Evolutionary conservation across 768 basidiomycete species (phyloP).

Genomic region (Amanita polypyramis): DNA sequence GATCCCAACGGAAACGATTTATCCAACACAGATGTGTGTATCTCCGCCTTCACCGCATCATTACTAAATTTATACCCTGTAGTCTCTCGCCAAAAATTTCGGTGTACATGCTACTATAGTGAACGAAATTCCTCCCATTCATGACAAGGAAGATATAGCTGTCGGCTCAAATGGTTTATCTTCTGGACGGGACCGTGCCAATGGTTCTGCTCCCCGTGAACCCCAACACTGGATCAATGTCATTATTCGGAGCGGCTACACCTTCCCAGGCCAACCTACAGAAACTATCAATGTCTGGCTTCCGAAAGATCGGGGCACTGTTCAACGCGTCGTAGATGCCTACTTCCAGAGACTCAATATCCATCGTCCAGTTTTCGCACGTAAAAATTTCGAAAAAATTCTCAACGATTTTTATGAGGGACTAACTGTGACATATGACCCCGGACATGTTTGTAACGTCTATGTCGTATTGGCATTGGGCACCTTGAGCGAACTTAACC

Average conservation of each 20-base stretch:
- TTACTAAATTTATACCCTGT: slow-evolving; percentile 1
- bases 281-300: slow-evolving; percentile 50
- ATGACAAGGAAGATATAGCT: slow-evolving; percentile 65
- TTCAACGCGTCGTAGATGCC: slow-evolving; percentile 48
- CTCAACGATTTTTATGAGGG: slow-evolving; percentile 60
- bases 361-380: slow-evolving; percentile 70
- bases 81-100: slow-evolving; percentile 70
- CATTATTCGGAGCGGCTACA: slow-evolving; percentile 21
- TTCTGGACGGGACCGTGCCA: slow-evolving; percentile 56
- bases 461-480: slow-evolving; percentile 75
- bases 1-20: slow-evolving; percentile 77
- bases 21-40: slow-evolving; percentile 51
- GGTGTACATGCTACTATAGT: slow-evolving; percentile 69
- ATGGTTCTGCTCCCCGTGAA: slow-evolving; percentile 50
- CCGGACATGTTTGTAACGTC: slow-evolving; percentile 68
- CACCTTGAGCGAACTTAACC: slow-evolving; percentile 73
- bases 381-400: slow-evolving; percentile 54
- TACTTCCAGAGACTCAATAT: slow-evolving; percentile 73
- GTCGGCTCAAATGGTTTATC: slow-evolving; percentile 64
- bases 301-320: slow-evolving; percentile 66
- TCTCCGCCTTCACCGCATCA: not conserved
- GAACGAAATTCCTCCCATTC: slow-evolving; percentile 38
- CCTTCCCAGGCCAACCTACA: slow-evolving; percentile 20
- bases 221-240: slow-evolving; percentile 45
- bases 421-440: slow-evolving; percentile 42